Evolutionary conservation across 2,329 filamentous ascomycete species (phyloP).

Genomic region (Diaporthe ampelina): DNA sequence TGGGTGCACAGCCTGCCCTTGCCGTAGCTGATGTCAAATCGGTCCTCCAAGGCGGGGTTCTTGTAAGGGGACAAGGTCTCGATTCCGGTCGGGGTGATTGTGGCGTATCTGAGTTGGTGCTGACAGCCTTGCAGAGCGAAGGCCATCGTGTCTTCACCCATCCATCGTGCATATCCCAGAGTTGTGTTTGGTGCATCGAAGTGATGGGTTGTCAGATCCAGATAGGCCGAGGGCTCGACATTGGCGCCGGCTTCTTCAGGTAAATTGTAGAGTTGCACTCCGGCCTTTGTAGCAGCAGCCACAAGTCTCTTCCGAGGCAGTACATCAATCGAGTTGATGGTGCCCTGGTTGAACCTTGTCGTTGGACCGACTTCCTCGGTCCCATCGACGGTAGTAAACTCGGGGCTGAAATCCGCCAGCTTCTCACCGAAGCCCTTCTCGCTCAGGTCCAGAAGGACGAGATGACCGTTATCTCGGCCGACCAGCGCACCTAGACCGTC

Average conservation of each 20-base stretch:
- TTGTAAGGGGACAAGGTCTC: conserved; percentile 53
- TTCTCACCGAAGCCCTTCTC: conserved; percentile 51
- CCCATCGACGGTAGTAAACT: conserved; percentile 41
- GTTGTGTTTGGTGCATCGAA: conserved; percentile 40
- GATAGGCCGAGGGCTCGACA: conserved; percentile 42
- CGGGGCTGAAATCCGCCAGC: conserved; percentile 46
- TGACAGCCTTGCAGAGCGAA: conserved; percentile 59
- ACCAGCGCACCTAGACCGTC: conserved; percentile 56
- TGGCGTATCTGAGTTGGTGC: conserved; percentile 61
- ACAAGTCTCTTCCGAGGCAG: conserved; percentile 46
- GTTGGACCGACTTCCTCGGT: conserved; percentile 8
- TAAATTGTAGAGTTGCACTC: conserved; percentile 53
- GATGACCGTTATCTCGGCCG: conserved; percentile 64
- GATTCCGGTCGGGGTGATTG: conserved; percentile 61
- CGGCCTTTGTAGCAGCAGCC: conserved; percentile 52
- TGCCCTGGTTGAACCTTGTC: conserved; percentile 44
- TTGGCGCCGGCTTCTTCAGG: conserved; percentile 38
- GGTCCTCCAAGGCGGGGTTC: conserved; percentile 46
- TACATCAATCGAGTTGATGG: conserved; percentile 55
- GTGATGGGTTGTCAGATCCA: conserved; percentile 43
- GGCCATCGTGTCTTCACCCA: conserved; percentile 60
- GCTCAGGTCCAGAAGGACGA: conserved; percentile 59
- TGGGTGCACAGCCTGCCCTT: conserved; percentile 50
- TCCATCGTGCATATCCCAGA: conserved; percentile 58
- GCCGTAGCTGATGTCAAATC: conserved; percentile 46